Conservation (phyloP, 495 filamentous ascomycete genomes). For the Aspergillus mulundensis region DNA sequence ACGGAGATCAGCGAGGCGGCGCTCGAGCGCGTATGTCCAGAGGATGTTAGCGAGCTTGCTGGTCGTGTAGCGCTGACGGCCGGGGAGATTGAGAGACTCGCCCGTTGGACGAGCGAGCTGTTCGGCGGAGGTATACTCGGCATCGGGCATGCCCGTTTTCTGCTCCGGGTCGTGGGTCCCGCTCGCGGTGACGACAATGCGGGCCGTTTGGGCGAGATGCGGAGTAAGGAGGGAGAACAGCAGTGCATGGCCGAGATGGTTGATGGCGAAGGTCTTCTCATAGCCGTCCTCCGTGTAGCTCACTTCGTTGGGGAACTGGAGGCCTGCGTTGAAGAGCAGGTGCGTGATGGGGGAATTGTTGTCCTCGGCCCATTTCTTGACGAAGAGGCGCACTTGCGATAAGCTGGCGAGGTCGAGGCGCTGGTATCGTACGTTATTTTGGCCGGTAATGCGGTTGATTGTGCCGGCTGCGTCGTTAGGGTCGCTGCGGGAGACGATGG, state of each 20-base stretch:
- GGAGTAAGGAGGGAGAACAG: constrained; percentile 4
- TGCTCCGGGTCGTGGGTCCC: constrained; percentile 9
- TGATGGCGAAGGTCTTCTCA: constrained; percentile 5
- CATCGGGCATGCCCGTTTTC: constrained; percentile 5
- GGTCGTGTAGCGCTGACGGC: constrained; percentile 4
- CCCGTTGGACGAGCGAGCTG: constrained; percentile 4
- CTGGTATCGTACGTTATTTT: not conserved
- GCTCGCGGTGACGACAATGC: constrained; percentile 4
- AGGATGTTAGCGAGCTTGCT: constrained; percentile 4
- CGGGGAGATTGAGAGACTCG: not conserved
- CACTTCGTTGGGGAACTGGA: not conserved
- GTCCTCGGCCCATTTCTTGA: not conserved
- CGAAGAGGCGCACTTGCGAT: not conserved
- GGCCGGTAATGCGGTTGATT: not conserved
- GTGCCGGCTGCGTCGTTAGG: not conserved
- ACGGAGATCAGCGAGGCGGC: not conserved
- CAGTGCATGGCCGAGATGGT: constrained; percentile 6
- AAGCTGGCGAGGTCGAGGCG: constrained; percentile 4
- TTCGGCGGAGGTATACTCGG: not conserved
- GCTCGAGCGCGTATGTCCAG: constrained; percentile 4
- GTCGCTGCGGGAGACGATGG: not conserved
- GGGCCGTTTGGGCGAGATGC: not conserved
- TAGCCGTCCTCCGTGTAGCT: constrained; percentile 4
- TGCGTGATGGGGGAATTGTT: not conserved
- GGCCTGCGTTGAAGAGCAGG: constrained; percentile 9